These are phyloP conservation scores for Starmerella sirachaensis DNA, from an alignment of 805 yeast species.

Conservation along the genomic window DNA sequence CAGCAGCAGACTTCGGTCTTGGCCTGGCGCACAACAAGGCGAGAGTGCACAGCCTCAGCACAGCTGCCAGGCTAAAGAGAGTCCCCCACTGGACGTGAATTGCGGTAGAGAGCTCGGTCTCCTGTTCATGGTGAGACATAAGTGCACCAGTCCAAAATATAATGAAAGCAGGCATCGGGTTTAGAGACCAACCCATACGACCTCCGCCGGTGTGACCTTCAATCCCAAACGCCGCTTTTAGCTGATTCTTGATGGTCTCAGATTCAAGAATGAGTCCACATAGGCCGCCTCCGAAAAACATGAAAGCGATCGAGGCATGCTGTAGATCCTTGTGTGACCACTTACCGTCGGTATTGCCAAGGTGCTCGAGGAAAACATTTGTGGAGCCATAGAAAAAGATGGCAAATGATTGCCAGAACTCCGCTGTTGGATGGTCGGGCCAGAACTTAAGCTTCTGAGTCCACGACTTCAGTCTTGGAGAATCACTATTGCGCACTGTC, in stretches of 20 bases:
- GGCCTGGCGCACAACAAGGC: slow-evolving; percentile 34
- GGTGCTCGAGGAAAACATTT: slow-evolving; percentile 81
- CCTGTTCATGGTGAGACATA: slow-evolving; percentile 92
- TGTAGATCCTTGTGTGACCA: slow-evolving; percentile 89
- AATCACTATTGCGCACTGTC: background rate
- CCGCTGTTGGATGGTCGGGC: slow-evolving; percentile 58
- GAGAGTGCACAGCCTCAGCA: slow-evolving; percentile 58
- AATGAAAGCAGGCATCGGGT: slow-evolving; percentile 87
- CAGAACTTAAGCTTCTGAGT: too few relatives aligned
- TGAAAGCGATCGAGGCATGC: slow-evolving; percentile 81
- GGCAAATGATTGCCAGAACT: slow-evolving; percentile 64
- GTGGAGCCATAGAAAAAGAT: slow-evolving; percentile 83
- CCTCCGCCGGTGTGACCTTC: background rate
- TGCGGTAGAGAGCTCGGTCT: slow-evolving; percentile 59
- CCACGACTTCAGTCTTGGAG: slow-evolving; percentile 21
- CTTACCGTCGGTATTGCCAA: slow-evolving; percentile 61
- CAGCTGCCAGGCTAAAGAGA: slow-evolving; percentile 68
- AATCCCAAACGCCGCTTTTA: slow-evolving; percentile 19
- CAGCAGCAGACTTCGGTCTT: slow-evolving; percentile 21
- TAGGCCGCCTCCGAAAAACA: slow-evolving; percentile 82
- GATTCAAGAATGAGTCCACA: slow-evolving; percentile 78
- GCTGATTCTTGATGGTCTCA: slow-evolving; percentile 25
- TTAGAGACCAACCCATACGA: slow-evolving; percentile 50
- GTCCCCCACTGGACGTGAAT: slow-evolving; percentile 92
- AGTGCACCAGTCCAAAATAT: slow-evolving; percentile 93